A percentile compares a stretch with the other conserved stretches of the same genome.
Evolutionary conservation across 1,284 basidiomycete species (phyloP).

Genomic region (Ustilago curta): DNA sequence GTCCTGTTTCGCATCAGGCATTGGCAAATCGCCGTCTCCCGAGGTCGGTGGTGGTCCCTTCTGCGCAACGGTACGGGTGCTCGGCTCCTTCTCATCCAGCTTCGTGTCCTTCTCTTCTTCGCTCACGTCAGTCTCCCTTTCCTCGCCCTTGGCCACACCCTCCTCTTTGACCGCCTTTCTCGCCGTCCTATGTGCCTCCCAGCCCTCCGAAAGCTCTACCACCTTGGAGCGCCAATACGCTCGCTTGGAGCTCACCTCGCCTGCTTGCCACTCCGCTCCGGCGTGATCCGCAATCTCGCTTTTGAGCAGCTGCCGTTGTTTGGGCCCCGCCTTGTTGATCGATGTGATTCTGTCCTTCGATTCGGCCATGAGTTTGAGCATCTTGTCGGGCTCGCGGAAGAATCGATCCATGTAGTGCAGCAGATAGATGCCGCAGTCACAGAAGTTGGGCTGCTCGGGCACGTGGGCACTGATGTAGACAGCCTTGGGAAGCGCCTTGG

Average conservation of each 20-base stretch:
- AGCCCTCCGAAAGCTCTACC: slow-evolving; percentile 26
- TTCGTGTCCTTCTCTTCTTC: slow-evolving; percentile 2
- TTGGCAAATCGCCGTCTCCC: slow-evolving; percentile 3
- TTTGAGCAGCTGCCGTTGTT: slow-evolving; percentile 1
- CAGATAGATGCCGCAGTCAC: slow-evolving; percentile 78
- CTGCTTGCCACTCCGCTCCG: slow-evolving; percentile 37
- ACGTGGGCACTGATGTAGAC: slow-evolving; percentile 51
- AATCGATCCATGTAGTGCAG: slow-evolving; percentile 66
- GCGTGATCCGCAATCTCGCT: slow-evolving; percentile 5
- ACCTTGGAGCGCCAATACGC: slow-evolving; percentile 27
- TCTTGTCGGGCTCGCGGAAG: slow-evolving; percentile 53
- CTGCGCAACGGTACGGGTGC: background rate
- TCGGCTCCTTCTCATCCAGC: slow-evolving; percentile 2
- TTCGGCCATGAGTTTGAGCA: slow-evolving; percentile 27
- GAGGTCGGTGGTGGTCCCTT: background rate
- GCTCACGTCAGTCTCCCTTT: slow-evolving; percentile 4
- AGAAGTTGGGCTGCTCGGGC: slow-evolving; percentile 83
- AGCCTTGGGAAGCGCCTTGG: slow-evolving; percentile 29
- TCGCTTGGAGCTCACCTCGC: slow-evolving; percentile 39
- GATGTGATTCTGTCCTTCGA: slow-evolving; percentile 1
- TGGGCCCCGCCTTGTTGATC: background rate
- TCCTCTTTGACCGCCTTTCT: slow-evolving; percentile 9
- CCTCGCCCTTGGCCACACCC: slow-evolving; percentile 11
- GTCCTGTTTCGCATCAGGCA: slow-evolving; percentile 8
- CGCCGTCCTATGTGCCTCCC: slow-evolving; percentile 17